Conservation (phyloP, 73 alveolate species). For the Paramecium pentaurelia region DNA sequence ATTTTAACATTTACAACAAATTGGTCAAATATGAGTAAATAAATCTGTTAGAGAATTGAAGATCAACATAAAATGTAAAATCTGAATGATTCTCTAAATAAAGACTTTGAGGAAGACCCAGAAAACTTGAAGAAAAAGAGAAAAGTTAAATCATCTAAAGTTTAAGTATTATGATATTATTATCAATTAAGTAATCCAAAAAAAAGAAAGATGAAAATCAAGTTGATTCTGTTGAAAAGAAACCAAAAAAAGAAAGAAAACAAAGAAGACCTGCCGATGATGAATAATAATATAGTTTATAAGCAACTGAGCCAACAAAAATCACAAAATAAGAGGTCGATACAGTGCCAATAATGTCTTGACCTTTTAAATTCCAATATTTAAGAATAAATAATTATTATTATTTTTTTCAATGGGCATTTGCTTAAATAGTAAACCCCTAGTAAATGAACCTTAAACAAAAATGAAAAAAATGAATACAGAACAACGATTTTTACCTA, state of each 20-base stretch:
- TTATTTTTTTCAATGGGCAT: background rate
- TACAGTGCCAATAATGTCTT: background rate
- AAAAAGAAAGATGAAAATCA: background rate
- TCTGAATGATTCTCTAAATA: background rate
- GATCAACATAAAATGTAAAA: slow-evolving; percentile 7
- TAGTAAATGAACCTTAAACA: background rate
- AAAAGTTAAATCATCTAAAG: background rate
- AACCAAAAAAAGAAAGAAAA: background rate
- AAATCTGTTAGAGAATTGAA: background rate
- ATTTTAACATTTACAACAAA: background rate
- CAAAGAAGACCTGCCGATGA: background rate
- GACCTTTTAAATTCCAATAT: background rate
- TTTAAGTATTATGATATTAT: background rate
- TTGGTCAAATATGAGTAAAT: background rate
- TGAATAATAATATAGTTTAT: background rate
- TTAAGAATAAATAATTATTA: background rate
- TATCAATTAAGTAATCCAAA: background rate
- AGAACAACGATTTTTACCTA: background rate
- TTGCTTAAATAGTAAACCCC: background rate
- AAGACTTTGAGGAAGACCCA: background rate
- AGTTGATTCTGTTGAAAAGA: background rate
- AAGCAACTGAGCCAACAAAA: background rate
- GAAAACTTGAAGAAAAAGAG: background rate
- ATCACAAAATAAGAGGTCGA: background rate
- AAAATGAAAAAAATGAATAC: background rate